These are phyloP conservation scores for Nakazawaea wickerhamii DNA, from an alignment of 805 yeast genomes.

Conservation along the genomic window DNA sequence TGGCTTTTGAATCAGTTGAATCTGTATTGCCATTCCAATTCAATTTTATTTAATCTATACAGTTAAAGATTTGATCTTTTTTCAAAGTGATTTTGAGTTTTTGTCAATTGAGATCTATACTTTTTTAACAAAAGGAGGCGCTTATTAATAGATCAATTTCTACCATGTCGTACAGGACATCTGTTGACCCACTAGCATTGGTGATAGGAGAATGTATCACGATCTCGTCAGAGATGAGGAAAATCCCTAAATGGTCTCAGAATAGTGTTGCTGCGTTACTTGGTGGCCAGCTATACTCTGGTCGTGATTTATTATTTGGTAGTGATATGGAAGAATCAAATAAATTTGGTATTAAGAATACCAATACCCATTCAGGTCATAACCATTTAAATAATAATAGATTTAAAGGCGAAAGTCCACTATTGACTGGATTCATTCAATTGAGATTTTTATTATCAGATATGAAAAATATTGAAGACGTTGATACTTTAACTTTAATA, in stretches of 20 bases:
- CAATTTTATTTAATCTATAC: too few relatives aligned
- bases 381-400: constrained; percentile 24
- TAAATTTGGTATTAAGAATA: constrained; percentile 20
- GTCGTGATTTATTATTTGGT: constrained; percentile 21
- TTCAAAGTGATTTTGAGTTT: neutral
- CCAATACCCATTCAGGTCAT: neutral
- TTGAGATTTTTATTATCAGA: constrained; percentile 66
- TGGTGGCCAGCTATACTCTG: constrained; percentile 42
- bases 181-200: constrained; percentile 70
- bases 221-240: constrained; percentile 85
- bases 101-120: neutral
- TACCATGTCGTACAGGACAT: neutral
- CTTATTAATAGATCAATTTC: neutral
- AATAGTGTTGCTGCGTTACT: constrained; percentile 78
- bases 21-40: too few relatives aligned
- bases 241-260: constrained; percentile 69
- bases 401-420: constrained; percentile 35
- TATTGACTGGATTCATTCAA: constrained; percentile 74
- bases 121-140: too few relatives aligned
- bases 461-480: constrained; percentile 41
- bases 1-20: too few relatives aligned
- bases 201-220: constrained; percentile 85
- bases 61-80: too few relatives aligned
- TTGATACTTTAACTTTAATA: constrained; percentile 68
- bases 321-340: constrained; percentile 27